Evolutionary conservation across 192 early-diverging fungal species (phyloP), one percentile per base, ranked within the genome.

Genomic region (Nowakowskiella sp.): DNA sequence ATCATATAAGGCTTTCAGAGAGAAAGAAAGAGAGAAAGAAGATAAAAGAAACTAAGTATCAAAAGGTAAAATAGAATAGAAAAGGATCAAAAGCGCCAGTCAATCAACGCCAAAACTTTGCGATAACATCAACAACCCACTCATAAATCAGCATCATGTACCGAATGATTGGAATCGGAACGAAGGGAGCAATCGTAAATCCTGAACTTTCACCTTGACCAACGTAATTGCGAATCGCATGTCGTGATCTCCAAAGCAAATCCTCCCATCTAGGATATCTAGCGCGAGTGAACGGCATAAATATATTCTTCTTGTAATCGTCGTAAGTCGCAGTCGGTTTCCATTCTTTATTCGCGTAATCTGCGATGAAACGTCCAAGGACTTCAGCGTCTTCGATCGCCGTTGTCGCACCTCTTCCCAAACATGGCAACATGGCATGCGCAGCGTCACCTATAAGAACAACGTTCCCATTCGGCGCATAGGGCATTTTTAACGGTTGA

Each of bases 371-470:
- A 13, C 19, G 13, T 13, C 36, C 36, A 19, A 39, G 36, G 36
- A 39, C 13, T 19, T 39, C 36, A 19, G 36, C 36, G 36, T 39
- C 36, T 19, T 39, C 36, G 13, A 39, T 39, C 13, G 36, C 36
- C 36, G 19, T 13, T 13, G 13, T 39, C 36, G 36, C 36, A 39
- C 36, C 36, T 19, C 13, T 13, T 13, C 36, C 36, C 13, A 39
- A 19, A 19, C 36, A 39, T 13, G 36, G 36, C 13, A 39, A 19
- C 36, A 39, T 39, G 19, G 36, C 36, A 19, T 39, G 36, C 13
- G 36, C 36, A 13, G 36, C 36, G 36, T 39, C 36, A 39, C 36
- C n/a, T n/a, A n/a, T n/a, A n/a, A n/a, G n/a, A n/a, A n/a, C n/a
- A n/a, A n/a, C n/a, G n/a, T n/a, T n/a, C n/a, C n/a, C n/a, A n/a